These are phyloP conservation scores for Draba incana DNA, from an alignment of 345 rosid genomes.

Conservation along the genomic window DNA sequence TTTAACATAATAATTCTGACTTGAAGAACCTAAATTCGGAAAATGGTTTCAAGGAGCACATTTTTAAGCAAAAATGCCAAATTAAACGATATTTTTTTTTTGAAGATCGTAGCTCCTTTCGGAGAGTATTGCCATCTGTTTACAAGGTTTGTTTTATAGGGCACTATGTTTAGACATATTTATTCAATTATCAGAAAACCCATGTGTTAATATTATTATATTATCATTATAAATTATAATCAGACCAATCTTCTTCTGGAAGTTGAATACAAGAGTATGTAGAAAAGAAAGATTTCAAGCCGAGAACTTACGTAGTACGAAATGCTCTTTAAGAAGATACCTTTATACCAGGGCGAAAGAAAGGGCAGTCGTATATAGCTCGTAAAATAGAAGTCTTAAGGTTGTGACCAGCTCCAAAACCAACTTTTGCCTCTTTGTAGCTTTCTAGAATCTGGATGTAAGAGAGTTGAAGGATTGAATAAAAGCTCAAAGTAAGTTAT, in stretches of 20 bases:
- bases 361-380: constrained; percentile 86
- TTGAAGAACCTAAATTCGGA: background rate
- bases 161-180: background rate
- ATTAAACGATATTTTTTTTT: background rate
- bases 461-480: constrained; percentile 12
- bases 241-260: constrained; percentile 9
- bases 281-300: constrained; percentile 4
- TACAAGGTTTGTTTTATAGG: constrained; percentile 6
- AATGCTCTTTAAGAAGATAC: constrained; percentile 56
- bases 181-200: background rate
- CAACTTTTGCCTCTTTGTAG: constrained; percentile 80
- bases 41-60: constrained; percentile 6
- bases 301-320: background rate
- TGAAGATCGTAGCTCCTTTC: background rate
- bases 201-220: background rate
- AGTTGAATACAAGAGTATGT: constrained; percentile 5
- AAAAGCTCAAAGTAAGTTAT: constrained; percentile 10
- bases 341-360: constrained; percentile 71
- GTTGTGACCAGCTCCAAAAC: constrained; percentile 82
- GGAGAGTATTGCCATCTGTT: constrained; percentile 3
- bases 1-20: background rate
- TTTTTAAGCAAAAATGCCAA: constrained; percentile 1
- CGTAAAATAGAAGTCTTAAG: constrained; percentile 59
- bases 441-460: constrained; percentile 62
- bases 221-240: background rate